Percentiles rank a stretch among this genome's conserved stretches.
phyloP scores from a whole-genome alignment of 2,329 filamentous ascomycete genomes.

The Dactylella cylindrospora region DNA sequence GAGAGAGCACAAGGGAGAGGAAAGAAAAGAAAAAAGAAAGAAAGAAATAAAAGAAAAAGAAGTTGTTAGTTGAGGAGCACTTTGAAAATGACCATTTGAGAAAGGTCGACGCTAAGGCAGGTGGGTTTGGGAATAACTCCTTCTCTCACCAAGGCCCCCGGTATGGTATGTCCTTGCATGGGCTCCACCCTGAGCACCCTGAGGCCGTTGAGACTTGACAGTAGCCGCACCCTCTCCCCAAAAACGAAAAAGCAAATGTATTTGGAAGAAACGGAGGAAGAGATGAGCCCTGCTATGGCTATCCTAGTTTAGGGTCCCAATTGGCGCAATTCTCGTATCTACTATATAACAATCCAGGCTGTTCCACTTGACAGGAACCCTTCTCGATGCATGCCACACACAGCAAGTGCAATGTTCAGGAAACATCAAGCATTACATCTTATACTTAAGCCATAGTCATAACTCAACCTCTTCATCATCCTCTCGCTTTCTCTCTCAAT shows the following conservation, averaged over 20 bases:
- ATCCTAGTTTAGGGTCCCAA: conserved; percentile 16
- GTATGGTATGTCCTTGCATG: conserved; percentile 22
- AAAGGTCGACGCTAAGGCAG: conserved; percentile 8
- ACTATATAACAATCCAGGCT: conserved; percentile 43
- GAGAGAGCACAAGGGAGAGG: no score
- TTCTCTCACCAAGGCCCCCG: conserved; percentile 7
- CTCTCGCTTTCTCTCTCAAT: no score
- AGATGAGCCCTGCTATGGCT: conserved; percentile 38
- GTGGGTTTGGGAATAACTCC: conserved; percentile 1
- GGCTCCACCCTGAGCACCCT: conserved; percentile 2
- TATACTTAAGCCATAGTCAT: no score
- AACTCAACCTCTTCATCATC: no score
- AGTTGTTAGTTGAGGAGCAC: not conserved
- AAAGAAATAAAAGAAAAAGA: no score
- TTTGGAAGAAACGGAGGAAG: conserved; percentile 2
- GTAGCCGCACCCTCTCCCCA: conserved; percentile 26
- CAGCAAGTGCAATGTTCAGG: no score
- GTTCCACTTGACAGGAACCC: conserved; percentile 31
- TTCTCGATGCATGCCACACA: conserved; percentile 21
- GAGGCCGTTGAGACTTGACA: conserved; percentile 13
- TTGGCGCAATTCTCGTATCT: conserved; percentile 21
- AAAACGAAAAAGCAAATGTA: conserved; percentile 36
- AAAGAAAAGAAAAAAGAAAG: no score
- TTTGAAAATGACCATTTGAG: not conserved
- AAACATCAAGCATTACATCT: no score